phyloP scores from a whole-genome alignment of 129 eudicot genomes.

The Saposhnikovia divaricata region DNA sequence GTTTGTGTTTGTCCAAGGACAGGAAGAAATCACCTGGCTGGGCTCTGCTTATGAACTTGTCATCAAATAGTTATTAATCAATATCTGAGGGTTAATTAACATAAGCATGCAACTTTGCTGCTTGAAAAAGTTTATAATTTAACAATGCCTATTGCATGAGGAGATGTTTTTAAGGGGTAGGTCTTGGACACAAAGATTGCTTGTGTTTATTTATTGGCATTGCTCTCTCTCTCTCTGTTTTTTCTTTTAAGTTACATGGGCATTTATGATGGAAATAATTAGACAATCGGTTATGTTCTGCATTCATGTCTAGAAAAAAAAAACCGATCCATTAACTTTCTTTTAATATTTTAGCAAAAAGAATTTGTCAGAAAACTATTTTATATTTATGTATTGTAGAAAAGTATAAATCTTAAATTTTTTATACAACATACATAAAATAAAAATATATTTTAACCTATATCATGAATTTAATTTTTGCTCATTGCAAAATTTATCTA shows the following conservation, averaged over 20 bases:
- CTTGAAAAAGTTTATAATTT: slow-evolving; percentile 31
- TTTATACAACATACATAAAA: too few relatives aligned
- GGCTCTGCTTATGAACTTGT: background rate
- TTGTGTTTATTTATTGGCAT: background rate
- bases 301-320: background rate
- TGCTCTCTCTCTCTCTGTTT: too few relatives aligned
- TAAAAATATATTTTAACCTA: too few relatives aligned
- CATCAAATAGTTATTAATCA: background rate
- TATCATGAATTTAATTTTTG: too few relatives aligned
- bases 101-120: slow-evolving; percentile 45
- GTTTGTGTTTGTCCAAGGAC: background rate
- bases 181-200: background rate
- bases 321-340: too few relatives aligned
- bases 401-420: too few relatives aligned
- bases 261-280: background rate
- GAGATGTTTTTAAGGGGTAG: background rate
- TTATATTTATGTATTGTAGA: too few relatives aligned
- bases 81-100: background rate
- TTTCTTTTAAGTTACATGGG: background rate
- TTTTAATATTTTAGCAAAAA: too few relatives aligned
- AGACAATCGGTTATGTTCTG: background rate
- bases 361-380: too few relatives aligned
- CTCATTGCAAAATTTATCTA: too few relatives aligned
- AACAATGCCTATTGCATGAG: slow-evolving; percentile 45
- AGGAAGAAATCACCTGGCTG: background rate